Base-by-base conservation (phyloP, 176 grass and related monocot genomes). In the Rhynchospora tenuis region DNA sequence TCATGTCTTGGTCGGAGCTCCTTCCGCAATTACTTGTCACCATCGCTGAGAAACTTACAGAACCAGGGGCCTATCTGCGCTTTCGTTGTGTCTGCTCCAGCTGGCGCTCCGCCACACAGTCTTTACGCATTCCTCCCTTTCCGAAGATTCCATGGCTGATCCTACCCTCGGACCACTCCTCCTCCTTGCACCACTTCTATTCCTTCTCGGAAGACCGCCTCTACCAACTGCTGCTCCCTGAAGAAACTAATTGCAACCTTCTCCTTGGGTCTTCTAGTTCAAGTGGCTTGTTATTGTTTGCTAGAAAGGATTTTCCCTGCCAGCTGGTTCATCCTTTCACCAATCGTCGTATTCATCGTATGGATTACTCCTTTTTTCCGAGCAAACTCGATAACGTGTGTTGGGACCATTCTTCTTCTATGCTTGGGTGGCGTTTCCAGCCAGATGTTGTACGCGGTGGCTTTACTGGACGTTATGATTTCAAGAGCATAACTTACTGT, bases 81-180 rank as follows among this genome's bases (percentile, higher is more conserved):
- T 93, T 93, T 85, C 83, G 83, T 81, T 50, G 88, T 54, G 91
- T 93, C 59, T 93, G 86, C 83, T 90, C 91, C 14, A 83, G 85
- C 56, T 93, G 88, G 91, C 86, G 88, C 0, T 16, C 59, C 2
- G 88, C 91, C n/a, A 80, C 86, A 9, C 27, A 6, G 59, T 83
- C 22, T 9, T 79, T 83, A 19, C 78, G 78, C 66, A 66, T 73
- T 42, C 88, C 88, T 38, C 33, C 33, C 33, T 38, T 38, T 14
- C 62, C 44, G 61, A 84, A 90, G 87, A 64, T 81, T 50, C 86
- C 91, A 44, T 85, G 88, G 91, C 86, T 90, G 4, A 44, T 87
- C 62, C 83, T 86, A 58, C 88, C 88, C 1, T 87, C 88, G 16
- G 70, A 85, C 68, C 77, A 83, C 42, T 90, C 91, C 28, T 78